Evolutionary conservation across 1,284 basidiomycete genomes (phyloP).

Genomic region (Ceratobasidium sp.): DNA sequence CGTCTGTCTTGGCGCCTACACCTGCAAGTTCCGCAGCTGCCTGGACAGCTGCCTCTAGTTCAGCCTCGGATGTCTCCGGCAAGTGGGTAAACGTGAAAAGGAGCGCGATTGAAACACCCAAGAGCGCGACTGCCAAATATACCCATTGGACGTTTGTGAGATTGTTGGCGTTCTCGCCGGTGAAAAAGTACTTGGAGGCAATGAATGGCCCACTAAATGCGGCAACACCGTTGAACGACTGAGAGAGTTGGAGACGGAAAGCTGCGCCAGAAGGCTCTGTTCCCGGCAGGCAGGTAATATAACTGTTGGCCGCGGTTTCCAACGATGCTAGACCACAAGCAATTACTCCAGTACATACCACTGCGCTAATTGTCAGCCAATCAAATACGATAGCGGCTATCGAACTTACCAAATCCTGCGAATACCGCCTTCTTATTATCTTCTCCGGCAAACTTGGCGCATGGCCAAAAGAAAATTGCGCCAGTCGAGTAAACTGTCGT

Average conservation of each 20-base stretch:
- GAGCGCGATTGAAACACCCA: conserved; percentile 53
- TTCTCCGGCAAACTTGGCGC: conserved; percentile 66
- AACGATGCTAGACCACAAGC: conserved; percentile 77
- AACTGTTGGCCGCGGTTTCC: conserved; percentile 82
- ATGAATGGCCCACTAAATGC: conserved; percentile 84
- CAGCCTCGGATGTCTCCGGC: conserved; percentile 60
- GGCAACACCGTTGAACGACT: conserved; percentile 84
- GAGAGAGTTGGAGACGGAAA: conserved; percentile 81
- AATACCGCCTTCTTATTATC: conserved; percentile 59
- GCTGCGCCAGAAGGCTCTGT: conserved; percentile 76
- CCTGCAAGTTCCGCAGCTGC: conserved; percentile 49
- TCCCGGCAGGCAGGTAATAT: conserved; percentile 66
- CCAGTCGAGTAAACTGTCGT: conserved; percentile 52
- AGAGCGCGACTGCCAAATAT: conserved; percentile 59
- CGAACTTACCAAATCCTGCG: conserved; percentile 74
- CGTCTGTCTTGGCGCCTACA: conserved; percentile 48
- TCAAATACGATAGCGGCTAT: not conserved
- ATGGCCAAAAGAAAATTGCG: conserved; percentile 84
- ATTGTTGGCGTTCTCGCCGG: conserved; percentile 52
- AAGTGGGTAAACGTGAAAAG: conserved; percentile 59
- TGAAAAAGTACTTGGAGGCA: conserved; percentile 66
- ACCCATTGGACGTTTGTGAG: conserved; percentile 61
- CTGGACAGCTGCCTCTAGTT: conserved; percentile 53
- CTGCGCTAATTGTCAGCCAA: not conserved
- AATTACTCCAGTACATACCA: conserved; percentile 51